Evolutionary conservation across 2,329 filamentous ascomycete genomes (phyloP), one percentile per base, ranked within the genome.

Genomic region (Aspergillus texensis): DNA sequence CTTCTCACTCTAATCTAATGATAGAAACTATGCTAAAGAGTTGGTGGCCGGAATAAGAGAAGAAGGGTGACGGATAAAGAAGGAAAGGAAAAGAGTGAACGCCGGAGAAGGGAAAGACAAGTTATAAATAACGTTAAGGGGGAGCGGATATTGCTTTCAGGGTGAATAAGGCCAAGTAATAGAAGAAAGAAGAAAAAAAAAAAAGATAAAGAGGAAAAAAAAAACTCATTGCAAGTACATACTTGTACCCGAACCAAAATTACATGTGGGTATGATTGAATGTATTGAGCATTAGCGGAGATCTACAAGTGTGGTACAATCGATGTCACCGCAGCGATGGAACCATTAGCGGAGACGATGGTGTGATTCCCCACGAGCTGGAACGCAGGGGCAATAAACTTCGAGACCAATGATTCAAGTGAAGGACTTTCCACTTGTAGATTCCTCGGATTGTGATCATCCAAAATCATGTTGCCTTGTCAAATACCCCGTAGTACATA

Each of bases 281-380:
- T 36, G 58, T 60, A 60, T 54, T 60, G 43, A 32, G 19, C 12
- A 34, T 6, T 14, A 28, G 48, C 39, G 50, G 48, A 65, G 63
- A 65, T 66, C 68, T 54, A 48, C 65, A 41, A 41, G 39, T 41
- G 45, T 26, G 45, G 48, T 36, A 52, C 48, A 52, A 32, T 9
- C 48, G 60, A 62, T 70, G 64, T 68, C 67, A 68, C 67, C 53
- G 59, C 64, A 64, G 63, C 58, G 66, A 70, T 70, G 62, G 67
- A 70, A 69, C 65, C 68, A 70, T 70, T 63, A 43, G 62, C 63
- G 60, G 66, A 36, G 63, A 50, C 61, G 67, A 70, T 70, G 68
- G 67, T 70, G 68, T 68, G 67, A 70, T 70, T 64, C 54, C 58
- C 24, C 52, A 46, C 45, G 28, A 60, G 48, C 48, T 50, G 39